These are phyloP conservation scores for Claviceps arundinis DNA, from an alignment of 2,329 filamentous ascomycete genomes.

Conservation along the genomic window DNA sequence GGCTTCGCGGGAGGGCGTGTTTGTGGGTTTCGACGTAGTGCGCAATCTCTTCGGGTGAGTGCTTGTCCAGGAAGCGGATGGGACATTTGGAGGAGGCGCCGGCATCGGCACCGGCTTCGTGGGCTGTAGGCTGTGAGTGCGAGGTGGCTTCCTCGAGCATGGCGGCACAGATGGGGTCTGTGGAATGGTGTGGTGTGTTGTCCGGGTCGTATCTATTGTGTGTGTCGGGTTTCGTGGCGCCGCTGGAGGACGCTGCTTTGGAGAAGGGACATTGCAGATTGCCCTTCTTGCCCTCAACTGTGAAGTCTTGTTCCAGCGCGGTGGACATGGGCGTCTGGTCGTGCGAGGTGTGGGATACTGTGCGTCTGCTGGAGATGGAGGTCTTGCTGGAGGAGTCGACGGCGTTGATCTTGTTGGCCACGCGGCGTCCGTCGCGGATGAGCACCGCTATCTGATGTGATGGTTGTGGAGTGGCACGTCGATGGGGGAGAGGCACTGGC, in stretches of 20 bases:
- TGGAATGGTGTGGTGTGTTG: conserved; percentile 32
- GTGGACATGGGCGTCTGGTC: conserved; percentile 46
- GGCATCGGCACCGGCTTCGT: neutral
- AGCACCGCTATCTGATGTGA: conserved; percentile 47
- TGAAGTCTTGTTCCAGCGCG: conserved; percentile 79
- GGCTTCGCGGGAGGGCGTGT: conserved; percentile 84
- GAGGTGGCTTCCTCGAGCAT: conserved; percentile 48
- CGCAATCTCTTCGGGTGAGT: conserved; percentile 85
- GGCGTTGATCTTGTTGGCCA: conserved; percentile 38
- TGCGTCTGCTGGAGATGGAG: conserved; percentile 35
- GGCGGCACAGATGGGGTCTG: conserved; percentile 51
- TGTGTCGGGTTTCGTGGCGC: conserved; percentile 11
- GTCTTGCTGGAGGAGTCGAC: conserved; percentile 38
- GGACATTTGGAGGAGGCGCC: conserved; percentile 54
- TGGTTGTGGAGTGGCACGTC: conserved; percentile 27
- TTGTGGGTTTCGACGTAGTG: conserved; percentile 92
- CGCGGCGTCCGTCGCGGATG: conserved; percentile 50
- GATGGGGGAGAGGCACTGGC: conserved; percentile 41
- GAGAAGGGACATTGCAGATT: conserved; percentile 71
- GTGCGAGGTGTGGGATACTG: conserved; percentile 29
- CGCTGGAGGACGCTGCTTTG: conserved; percentile 25
- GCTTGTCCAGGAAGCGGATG: conserved; percentile 83
- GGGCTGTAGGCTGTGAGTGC: conserved; percentile 12
- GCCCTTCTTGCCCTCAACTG: conserved; percentile 69
- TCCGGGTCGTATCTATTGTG: conserved; percentile 16